Evolutionary conservation across 1,284 basidiomycete genomes (phyloP).

Genomic region (Moesziomyces aphidis): DNA sequence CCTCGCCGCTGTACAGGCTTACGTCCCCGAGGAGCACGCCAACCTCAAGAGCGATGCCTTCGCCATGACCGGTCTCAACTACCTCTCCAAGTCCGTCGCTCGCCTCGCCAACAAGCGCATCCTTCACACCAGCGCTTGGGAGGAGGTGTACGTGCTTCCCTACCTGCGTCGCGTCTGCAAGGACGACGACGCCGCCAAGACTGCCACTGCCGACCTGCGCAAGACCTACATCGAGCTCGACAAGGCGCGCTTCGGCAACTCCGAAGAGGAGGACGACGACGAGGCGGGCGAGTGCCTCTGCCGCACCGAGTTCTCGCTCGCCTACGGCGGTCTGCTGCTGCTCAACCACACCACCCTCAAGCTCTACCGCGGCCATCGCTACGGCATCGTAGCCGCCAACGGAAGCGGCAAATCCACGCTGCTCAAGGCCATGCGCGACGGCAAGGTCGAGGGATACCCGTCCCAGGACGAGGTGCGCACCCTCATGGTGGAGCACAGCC

Average conservation of each 20-base stretch:
- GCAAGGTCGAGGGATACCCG: conserved; percentile 95
- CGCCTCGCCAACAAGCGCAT: conserved; percentile 66
- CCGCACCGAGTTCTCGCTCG: conserved; percentile 92
- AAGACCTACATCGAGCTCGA: conserved; percentile 61
- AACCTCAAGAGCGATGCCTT: conserved; percentile 59
- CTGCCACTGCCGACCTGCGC: conserved; percentile 59
- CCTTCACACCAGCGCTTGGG: conserved; percentile 62
- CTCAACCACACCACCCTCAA: conserved; percentile 94
- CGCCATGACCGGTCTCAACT: conserved; percentile 59
- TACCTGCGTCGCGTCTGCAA: conserved; percentile 68
- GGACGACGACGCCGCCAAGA: conserved; percentile 53
- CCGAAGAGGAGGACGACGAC: conserved; percentile 77
- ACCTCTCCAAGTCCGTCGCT: conserved; percentile 55
- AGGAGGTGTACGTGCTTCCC: conserved; percentile 67
- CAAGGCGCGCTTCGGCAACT: conserved; percentile 63
- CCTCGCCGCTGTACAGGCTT: conserved; percentile 49
- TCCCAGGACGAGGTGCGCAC: conserved; percentile 84
- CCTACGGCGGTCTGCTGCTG: conserved; percentile 93
- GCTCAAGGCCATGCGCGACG: conserved; percentile 93
- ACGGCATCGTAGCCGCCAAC: conserved; percentile 95
- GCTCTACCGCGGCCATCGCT: conserved; percentile 84
- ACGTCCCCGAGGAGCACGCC: conserved; percentile 51
- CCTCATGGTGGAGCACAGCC: conserved; percentile 94
- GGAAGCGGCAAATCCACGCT: conserved; percentile 97
- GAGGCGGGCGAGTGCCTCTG: conserved; percentile 77